These are phyloP conservation scores for Colletotrichum orbiculare DNA, from an alignment of 2,329 filamentous ascomycete genomes.

Conservation along the genomic window DNA sequence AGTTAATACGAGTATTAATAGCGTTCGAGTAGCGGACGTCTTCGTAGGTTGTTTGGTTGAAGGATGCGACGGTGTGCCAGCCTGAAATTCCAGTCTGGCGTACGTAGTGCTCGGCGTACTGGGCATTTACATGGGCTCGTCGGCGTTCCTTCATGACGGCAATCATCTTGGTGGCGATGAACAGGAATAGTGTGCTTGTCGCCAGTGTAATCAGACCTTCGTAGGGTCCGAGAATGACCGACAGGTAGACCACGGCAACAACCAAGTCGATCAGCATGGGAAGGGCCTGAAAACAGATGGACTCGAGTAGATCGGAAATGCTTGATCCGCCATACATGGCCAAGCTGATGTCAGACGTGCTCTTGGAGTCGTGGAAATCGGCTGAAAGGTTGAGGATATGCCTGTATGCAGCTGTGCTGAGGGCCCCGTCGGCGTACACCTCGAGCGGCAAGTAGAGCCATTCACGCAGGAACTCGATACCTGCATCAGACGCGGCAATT, in stretches of 20 bases:
- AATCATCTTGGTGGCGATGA: conserved; percentile 64
- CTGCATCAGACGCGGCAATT: conserved; percentile 65
- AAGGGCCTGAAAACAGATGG: conserved; percentile 66
- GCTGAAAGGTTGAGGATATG: conserved; percentile 71
- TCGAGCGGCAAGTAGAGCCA: conserved; percentile 70
- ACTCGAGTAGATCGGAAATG: conserved; percentile 67
- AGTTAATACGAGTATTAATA: conserved; percentile 45
- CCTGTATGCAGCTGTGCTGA: conserved; percentile 66
- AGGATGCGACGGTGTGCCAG: conserved; percentile 69
- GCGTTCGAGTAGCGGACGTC: conserved; percentile 64
- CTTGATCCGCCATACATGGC: conserved; percentile 66
- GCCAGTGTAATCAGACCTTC: conserved; percentile 72
- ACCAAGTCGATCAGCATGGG: conserved; percentile 71
- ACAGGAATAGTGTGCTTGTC: conserved; percentile 66
- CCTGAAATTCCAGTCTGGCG: conserved; percentile 67
- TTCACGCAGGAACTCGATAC: conserved; percentile 63
- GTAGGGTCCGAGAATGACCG: conserved; percentile 68
- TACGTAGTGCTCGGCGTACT: conserved; percentile 66
- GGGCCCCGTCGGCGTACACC: conserved; percentile 64
- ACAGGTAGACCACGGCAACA: conserved; percentile 70
- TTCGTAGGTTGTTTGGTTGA: conserved; percentile 69
- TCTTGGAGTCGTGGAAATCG: conserved; percentile 71
- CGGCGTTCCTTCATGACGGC: conserved; percentile 60
- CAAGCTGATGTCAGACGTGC: conserved; percentile 67
- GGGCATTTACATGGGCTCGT: conserved; percentile 62